phyloP scores from a whole-genome alignment of 208 protist species.

The Crithidia expoeki region DNA sequence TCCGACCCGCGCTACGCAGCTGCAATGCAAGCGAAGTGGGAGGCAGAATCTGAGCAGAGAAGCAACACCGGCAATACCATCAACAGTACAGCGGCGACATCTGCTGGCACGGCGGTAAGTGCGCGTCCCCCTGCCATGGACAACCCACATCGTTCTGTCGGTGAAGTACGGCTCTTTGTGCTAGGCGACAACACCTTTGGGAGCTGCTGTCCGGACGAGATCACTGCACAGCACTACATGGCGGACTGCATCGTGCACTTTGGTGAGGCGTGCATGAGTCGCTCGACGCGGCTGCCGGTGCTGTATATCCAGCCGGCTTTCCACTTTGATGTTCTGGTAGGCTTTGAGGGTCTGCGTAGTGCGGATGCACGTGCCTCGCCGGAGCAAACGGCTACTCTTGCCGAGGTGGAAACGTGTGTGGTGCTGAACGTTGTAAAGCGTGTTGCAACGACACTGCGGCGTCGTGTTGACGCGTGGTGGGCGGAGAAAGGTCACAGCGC shows the following conservation, averaged over 20 bases:
- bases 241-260: slow-evolving; percentile 91
- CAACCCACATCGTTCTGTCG: slow-evolving; percentile 47
- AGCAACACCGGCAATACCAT: not conserved
- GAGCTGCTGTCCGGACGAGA: slow-evolving; percentile 92
- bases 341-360: not conserved
- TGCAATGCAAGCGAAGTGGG: slow-evolving; percentile 11
- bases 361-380: not conserved
- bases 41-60: not conserved
- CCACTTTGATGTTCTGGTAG: slow-evolving; percentile 25
- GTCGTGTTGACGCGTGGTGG: slow-evolving; percentile 11
- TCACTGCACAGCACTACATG: slow-evolving; percentile 87
- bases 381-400: not conserved
- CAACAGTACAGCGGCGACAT: not conserved
- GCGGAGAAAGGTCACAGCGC: not conserved
- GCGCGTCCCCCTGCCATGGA: slow-evolving; percentile 20
- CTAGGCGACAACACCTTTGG: slow-evolving; percentile 92
- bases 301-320: slow-evolving; percentile 77
- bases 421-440: slow-evolving; percentile 34
- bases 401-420: slow-evolving; percentile 13
- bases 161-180: slow-evolving; percentile 63
- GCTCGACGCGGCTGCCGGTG: slow-evolving; percentile 77
- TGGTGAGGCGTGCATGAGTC: slow-evolving; percentile 89
- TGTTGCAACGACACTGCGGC: slow-evolving; percentile 19
- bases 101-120: not conserved
- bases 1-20: slow-evolving; percentile 38